Conservation (phyloP, 176 grass and related monocot genomes). For the Avena insularis region DNA sequence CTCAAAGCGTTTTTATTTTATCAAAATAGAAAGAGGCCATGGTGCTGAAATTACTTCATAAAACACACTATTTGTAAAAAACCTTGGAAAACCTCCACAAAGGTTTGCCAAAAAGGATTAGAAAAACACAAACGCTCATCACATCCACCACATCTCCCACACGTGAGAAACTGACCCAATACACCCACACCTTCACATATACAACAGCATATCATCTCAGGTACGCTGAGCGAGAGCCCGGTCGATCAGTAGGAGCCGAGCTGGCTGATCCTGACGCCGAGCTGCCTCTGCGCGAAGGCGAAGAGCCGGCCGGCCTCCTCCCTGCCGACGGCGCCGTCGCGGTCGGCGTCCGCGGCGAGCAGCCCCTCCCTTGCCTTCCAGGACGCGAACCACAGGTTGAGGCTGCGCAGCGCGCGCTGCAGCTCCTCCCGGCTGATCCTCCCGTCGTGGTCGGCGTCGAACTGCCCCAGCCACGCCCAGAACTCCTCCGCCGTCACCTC, state of each 20-base stretch:
- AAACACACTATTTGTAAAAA: no score
- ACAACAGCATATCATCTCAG: no score
- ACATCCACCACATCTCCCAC: no score
- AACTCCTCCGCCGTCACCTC: conserved; percentile 76
- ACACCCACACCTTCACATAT: no score
- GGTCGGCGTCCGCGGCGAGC: conserved; percentile 57
- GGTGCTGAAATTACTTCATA: no score
- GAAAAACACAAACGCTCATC: no score
- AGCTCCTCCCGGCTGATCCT: conserved; percentile 70
- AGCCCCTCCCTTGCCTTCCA: conserved; percentile 65
- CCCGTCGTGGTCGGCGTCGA: conserved; percentile 66
- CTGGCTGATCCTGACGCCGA: conserved; percentile 66
- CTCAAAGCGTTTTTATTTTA: no score
- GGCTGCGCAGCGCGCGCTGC: conserved; percentile 61
- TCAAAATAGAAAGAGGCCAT: no score
- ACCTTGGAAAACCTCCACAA: no score
- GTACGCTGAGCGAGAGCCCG: no score
- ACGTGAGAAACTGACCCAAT: no score
- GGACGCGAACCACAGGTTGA: conserved; percentile 70
- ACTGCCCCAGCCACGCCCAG: conserved; percentile 79
- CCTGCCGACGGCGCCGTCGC: conserved; percentile 50
- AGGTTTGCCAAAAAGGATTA: no score
- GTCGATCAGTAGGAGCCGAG: conserved; percentile 28
- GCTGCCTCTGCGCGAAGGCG: conserved; percentile 61
- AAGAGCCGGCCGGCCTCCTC: conserved; percentile 52